Conservation (phyloP, 2,329 filamentous ascomycete species). For the Fusarium newnesense region DNA sequence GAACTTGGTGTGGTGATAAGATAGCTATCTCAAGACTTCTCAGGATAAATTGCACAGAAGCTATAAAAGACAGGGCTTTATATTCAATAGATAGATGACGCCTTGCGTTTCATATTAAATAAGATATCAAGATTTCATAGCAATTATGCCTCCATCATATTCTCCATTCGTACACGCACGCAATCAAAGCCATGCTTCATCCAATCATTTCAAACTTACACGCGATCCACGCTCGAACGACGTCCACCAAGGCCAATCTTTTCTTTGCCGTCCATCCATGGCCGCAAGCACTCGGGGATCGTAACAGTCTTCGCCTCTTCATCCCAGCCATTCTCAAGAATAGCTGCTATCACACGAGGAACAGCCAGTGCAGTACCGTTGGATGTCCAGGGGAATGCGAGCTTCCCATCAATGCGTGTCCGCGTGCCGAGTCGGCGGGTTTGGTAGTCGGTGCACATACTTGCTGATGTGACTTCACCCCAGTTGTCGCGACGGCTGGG, state of each 20-base stretch:
- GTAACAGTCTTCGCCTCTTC: constrained; percentile 72
- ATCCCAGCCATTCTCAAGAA: constrained; percentile 92
- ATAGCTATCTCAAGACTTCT: background rate
- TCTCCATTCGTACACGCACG: constrained; percentile 26
- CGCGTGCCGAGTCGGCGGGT: constrained; percentile 82
- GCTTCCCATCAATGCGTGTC: constrained; percentile 65
- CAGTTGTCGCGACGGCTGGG: constrained; percentile 79
- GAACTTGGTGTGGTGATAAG: constrained; percentile 20
- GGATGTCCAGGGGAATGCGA: constrained; percentile 85
- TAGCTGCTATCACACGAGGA: constrained; percentile 85
- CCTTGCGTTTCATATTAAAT: constrained; percentile 23
- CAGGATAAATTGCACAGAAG: background rate
- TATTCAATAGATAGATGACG: constrained; percentile 13
- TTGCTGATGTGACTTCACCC: constrained; percentile 93
- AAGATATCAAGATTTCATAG: constrained; percentile 22
- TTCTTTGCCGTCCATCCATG: constrained; percentile 84
- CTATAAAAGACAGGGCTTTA: background rate
- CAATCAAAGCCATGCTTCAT: constrained; percentile 1
- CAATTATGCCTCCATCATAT: constrained; percentile 12
- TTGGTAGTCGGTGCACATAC: constrained; percentile 96
- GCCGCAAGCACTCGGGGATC: constrained; percentile 81
- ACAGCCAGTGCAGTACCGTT: constrained; percentile 96
- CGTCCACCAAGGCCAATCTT: constrained; percentile 62
- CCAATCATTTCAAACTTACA: constrained; percentile 30
- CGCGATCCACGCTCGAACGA: constrained; percentile 44